A percentile compares a stretch with the other conserved stretches of the same genome.
These are phyloP conservation scores for Trematosphaeria pertusa DNA, from an alignment of 2,329 filamentous ascomycete species.

Conservation along the genomic window DNA sequence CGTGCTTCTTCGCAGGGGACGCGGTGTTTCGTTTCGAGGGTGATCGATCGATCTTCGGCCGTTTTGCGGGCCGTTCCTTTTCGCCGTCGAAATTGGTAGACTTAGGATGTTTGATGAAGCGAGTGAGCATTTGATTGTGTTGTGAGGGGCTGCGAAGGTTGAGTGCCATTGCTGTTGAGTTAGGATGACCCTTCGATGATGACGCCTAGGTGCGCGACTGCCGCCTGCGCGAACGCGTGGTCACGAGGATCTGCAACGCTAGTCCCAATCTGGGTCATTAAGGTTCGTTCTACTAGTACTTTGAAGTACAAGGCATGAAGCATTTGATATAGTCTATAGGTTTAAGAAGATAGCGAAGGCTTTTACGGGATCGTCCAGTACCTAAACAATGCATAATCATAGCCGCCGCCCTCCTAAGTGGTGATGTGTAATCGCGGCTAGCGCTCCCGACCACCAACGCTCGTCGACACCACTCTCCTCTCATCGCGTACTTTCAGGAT, in stretches of 20 bases:
- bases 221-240: slow-evolving; percentile 14
- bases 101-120: slow-evolving; percentile 52
- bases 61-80: slow-evolving; percentile 51
- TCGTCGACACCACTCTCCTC: not conserved
- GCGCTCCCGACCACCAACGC: not conserved
- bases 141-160: slow-evolving; percentile 51
- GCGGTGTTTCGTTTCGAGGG: slow-evolving; percentile 29
- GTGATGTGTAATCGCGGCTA: not conserved
- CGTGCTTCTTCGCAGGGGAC: slow-evolving; percentile 27
- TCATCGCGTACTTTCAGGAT: not conserved
- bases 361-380: too few species aligned
- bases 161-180: slow-evolving; percentile 40
- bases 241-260: slow-evolving; percentile 20
- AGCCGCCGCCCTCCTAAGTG: too few species aligned
- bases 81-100: slow-evolving; percentile 53
- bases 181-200: slow-evolving; percentile 12
- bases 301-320: not conserved
- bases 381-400: too few species aligned
- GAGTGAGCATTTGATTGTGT: slow-evolving; percentile 58
- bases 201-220: slow-evolving; percentile 13
- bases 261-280: not conserved
- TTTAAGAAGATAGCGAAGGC: too few species aligned
- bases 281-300: not conserved
- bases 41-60: slow-evolving; percentile 44
- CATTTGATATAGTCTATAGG: not conserved